Evolutionary conservation across 257 asterid genomes (phyloP).

Genomic region (Ligustrum vulgare): DNA sequence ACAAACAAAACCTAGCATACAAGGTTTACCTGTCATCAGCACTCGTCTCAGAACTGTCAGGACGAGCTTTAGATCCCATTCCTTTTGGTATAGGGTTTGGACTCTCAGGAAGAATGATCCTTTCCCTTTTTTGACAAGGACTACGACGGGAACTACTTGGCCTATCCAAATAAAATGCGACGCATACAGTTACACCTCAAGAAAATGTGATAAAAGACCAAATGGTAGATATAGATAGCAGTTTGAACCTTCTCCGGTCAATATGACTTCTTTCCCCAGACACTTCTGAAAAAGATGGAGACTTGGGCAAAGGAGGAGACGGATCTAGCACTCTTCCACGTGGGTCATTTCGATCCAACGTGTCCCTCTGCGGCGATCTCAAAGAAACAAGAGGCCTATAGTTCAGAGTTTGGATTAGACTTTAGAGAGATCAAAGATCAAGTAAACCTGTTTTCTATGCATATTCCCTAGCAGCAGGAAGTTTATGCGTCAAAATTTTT

Average conservation of each 20-base stretch:
- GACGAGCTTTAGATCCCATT: conserved; percentile 40
- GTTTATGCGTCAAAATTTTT: background rate
- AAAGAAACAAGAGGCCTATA: conserved; percentile 43
- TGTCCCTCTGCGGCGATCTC: conserved; percentile 68
- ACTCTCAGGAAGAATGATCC: conserved; percentile 36
- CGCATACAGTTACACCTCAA: background rate
- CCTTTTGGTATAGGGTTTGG: conserved; percentile 36
- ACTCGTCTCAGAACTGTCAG: conserved; percentile 45
- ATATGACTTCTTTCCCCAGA: conserved; percentile 41
- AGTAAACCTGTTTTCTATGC: background rate
- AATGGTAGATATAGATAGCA: conserved; percentile 8
- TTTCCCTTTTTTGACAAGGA: conserved; percentile 39
- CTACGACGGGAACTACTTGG: conserved; percentile 43
- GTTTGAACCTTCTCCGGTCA: conserved; percentile 50
- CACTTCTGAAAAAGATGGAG: conserved; percentile 51
- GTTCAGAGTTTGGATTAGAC: conserved; percentile 24
- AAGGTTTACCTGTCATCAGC: conserved; percentile 36
- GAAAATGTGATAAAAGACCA: conserved; percentile 23
- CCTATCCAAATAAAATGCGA: conserved; percentile 39
- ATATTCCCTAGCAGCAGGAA: background rate
- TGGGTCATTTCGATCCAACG: conserved; percentile 38
- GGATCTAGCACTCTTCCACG: conserved; percentile 35
- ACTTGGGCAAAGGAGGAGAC: conserved; percentile 40
- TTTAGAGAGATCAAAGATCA: background rate
- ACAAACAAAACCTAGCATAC: conserved; percentile 40